phyloP scores from a whole-genome alignment of 768 basidiomycete species.

The Boletus subparvulus region DNA sequence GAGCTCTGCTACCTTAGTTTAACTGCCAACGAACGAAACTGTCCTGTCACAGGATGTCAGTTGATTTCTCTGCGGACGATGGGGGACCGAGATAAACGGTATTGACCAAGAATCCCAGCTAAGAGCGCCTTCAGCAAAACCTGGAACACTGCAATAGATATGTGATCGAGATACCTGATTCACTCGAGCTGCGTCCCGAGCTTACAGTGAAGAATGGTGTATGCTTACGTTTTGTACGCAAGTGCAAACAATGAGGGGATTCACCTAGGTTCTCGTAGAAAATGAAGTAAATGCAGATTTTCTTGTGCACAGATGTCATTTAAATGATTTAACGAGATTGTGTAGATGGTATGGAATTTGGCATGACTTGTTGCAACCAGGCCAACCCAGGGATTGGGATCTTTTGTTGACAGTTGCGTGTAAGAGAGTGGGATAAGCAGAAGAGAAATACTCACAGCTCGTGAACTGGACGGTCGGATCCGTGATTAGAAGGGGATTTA shows the following conservation, averaged over 20 bases:
- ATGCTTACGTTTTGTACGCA: too few species aligned
- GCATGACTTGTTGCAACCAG: constrained; percentile 21
- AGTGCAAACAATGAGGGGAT: background rate
- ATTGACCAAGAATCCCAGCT: background rate
- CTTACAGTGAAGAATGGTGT: too few species aligned
- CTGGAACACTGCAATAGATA: background rate
- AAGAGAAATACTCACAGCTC: constrained; percentile 49
- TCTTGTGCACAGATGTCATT: background rate
- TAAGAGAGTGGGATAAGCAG: background rate
- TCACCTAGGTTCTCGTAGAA: background rate
- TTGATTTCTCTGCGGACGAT: background rate
- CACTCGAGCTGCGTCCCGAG: background rate
- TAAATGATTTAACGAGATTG: background rate
- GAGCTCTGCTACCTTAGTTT: background rate
- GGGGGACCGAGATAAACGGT: background rate
- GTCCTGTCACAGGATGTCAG: background rate
- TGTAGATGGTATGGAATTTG: constrained; percentile 19
- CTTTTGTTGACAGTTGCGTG: constrained; percentile 24
- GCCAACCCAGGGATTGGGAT: constrained; percentile 32
- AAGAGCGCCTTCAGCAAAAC: background rate
- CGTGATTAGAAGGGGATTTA: constrained; percentile 2
- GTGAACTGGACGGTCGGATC: constrained; percentile 41
- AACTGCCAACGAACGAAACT: background rate
- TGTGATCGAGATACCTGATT: background rate
- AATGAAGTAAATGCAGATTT: too few species aligned